phyloP scores from a whole-genome alignment of 2,329 filamentous ascomycete genomes.

The Colletotrichum chrysophilum region DNA sequence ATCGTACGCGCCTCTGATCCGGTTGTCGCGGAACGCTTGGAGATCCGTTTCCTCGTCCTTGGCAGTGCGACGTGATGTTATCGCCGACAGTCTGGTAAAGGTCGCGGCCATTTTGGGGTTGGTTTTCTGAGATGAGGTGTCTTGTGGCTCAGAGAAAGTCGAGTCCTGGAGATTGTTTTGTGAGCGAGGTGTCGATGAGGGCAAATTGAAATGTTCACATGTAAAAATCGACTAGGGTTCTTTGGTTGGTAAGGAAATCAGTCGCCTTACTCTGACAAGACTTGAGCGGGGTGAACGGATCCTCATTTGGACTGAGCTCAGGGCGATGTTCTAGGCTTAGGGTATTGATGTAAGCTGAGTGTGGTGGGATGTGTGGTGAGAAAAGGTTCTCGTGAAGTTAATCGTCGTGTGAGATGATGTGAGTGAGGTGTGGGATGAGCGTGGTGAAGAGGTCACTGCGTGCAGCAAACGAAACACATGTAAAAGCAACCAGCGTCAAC shows the following conservation, averaged over 20 bases:
- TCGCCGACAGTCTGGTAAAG: neutral
- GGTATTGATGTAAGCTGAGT: neutral
- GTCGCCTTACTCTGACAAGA: neutral
- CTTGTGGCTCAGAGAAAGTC: neutral
- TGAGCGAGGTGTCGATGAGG: neutral
- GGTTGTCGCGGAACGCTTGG: constrained; percentile 13
- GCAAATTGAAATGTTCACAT: neutral
- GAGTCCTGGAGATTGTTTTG: neutral
- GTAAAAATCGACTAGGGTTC: neutral
- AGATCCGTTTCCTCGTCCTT: constrained; percentile 12
- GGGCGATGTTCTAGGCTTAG: neutral
- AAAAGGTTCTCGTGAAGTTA: neutral
- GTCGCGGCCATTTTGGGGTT: neutral
- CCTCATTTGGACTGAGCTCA: neutral
- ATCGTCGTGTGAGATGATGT: neutral
- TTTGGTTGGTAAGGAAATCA: neutral
- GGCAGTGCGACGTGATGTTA: constrained; percentile 13
- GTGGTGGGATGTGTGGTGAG: neutral
- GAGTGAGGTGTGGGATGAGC: neutral
- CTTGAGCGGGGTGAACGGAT: neutral
- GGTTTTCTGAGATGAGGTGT: neutral
- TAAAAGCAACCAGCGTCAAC: neutral
- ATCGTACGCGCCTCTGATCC: constrained; percentile 36
- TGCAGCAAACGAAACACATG: neutral
- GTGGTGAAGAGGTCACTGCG: neutral